Evolutionary conservation across 768 basidiomycete genomes (phyloP), one percentile per base, ranked within the genome.

Genomic region (Clathrus columnatus): DNA sequence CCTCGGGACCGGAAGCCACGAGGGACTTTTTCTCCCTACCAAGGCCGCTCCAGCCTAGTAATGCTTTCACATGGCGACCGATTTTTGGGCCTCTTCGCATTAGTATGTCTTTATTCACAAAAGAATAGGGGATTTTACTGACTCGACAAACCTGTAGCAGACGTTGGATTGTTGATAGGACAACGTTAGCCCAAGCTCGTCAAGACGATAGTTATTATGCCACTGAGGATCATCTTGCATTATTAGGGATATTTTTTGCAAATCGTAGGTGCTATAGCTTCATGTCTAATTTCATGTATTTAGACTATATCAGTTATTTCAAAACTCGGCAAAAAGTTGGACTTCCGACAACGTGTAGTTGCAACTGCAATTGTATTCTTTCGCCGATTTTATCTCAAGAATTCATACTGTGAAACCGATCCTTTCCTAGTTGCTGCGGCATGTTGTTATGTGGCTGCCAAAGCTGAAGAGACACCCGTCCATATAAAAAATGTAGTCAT

Each of bases 281-380:
- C 24, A 24, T 23, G 23, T n/a, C n/a, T 10, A 27, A 21, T 7
- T n/a, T 46, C 42, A 20, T 18, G 7, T 23, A 23, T 43, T 49
- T 32, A 21, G 32, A 24, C 5, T 48, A 20, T 17, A 11, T 20
- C 61, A 93, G 91, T 85, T 16, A 89, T 97, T 50, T 82, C 85
- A 17, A 91, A 87, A 67, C 78, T 98, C 1, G 90, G 91, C 21
- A 91, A 87, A 71, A 85, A 85, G 59, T 75, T 94, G 41, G 72
- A 74, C 42, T 75, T 97, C 10, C 82, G 92, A 26, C 96, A 98
- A 68, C 81, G 93, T 43, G 91, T 89, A 3, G 88, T 93, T 54
- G 91, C 95, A 2, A 97, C 93, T 0, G 92, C 95, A 21, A 91
- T 86, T 48, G 86, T 97, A 41, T 98, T 91, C 71, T 96, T 98